A percentile compares a stretch with the other conserved stretches of the same genome.
These are phyloP conservation scores for Geotrichum klebahnii DNA, from an alignment of 1,139 yeast species.

Conservation along the genomic window DNA sequence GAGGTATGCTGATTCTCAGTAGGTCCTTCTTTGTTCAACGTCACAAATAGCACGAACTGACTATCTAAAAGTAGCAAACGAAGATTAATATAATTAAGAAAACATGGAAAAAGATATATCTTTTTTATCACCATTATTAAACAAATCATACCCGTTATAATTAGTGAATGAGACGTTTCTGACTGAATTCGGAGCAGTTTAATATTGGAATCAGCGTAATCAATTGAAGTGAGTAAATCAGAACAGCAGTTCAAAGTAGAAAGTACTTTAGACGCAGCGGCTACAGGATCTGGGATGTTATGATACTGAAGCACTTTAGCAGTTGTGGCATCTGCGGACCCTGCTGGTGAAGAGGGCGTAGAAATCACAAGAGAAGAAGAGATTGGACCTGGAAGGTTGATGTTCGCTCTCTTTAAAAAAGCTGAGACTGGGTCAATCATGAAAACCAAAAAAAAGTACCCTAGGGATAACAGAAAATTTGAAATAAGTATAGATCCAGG, in stretches of 20 bases:
- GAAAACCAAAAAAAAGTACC: neutral
- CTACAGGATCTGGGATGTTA: constrained; percentile 17
- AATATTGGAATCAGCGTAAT: constrained; percentile 4
- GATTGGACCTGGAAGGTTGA: constrained; percentile 18
- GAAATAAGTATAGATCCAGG: neutral
- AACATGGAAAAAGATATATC: neutral
- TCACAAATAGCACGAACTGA: constrained; percentile 16
- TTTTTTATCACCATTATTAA: neutral
- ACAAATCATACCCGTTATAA: constrained; percentile 16
- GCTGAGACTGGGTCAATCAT: constrained; percentile 17
- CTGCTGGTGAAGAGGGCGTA: neutral
- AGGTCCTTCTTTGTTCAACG: constrained; percentile 6
- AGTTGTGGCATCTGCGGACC: neutral
- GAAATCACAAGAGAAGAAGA: constrained; percentile 16
- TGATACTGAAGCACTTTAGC: constrained; percentile 17
- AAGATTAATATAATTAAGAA: too few relatives aligned
- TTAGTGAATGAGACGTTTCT: constrained; percentile 15
- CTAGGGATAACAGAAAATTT: neutral
- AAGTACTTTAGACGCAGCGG: constrained; percentile 15
- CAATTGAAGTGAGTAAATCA: constrained; percentile 11
- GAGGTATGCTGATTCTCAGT: neutral
- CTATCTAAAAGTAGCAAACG: too few relatives aligned
- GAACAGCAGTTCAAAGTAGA: constrained; percentile 12
- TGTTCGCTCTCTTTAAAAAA: constrained; percentile 14
- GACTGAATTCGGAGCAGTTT: constrained; percentile 19